Percentiles rank a stretch among this genome's conserved stretches.
phyloP scores from a whole-genome alignment of 1,284 basidiomycete genomes.

The Farysia itapuensis region DNA sequence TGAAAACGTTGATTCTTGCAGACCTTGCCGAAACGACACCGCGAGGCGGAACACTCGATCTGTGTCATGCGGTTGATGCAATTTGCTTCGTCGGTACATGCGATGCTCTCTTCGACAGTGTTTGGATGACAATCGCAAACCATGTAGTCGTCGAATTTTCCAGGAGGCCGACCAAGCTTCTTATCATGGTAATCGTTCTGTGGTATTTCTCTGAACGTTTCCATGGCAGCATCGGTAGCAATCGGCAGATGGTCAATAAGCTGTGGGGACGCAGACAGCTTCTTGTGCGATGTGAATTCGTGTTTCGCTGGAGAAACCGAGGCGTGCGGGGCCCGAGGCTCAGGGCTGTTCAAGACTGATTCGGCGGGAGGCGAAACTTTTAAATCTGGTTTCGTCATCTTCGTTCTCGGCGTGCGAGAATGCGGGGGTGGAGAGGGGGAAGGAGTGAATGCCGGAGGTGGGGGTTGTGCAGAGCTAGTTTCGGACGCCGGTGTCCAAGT shows the following conservation, averaged over 20 bases:
- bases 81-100: constrained; percentile 85
- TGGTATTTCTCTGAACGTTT: constrained; percentile 73
- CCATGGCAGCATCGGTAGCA: constrained; percentile 65
- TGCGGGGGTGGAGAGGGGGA: constrained; percentile 26
- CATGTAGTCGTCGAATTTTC: constrained; percentile 70
- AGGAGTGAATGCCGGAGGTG: constrained; percentile 30
- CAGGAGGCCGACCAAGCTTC: constrained; percentile 80
- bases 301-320: too few species aligned
- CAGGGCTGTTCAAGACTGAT: too few species aligned
- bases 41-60: constrained; percentile 85
- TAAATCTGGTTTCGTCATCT: too few species aligned
- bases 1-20: constrained; percentile 92
- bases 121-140: constrained; percentile 48
- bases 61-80: constrained; percentile 98
- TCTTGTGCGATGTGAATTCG: too few species aligned
- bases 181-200: constrained; percentile 86
- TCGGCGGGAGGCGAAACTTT: too few species aligned
- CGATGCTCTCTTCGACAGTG: constrained; percentile 55
- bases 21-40: constrained; percentile 78
- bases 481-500: too few species aligned
- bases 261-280: constrained; percentile 29
- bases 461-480: too few species aligned
- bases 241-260: constrained; percentile 41
- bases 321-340: too few species aligned
- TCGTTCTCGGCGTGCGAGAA: too few species aligned